These are phyloP conservation scores for Botrytis squamosa DNA, from an alignment of 2,329 filamentous ascomycete genomes.

Conservation along the genomic window DNA sequence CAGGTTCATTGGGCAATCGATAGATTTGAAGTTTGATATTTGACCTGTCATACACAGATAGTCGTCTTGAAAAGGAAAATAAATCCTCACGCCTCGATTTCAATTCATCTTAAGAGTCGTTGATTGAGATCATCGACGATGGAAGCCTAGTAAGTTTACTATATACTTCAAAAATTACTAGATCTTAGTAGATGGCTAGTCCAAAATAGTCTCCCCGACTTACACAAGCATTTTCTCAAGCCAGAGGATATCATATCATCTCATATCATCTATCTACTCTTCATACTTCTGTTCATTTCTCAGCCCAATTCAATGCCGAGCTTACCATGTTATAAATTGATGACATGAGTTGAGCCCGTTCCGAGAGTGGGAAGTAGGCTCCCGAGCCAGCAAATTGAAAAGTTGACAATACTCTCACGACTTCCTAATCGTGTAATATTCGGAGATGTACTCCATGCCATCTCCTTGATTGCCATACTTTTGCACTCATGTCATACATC, in stretches of 20 bases:
- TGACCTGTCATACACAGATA: neutral
- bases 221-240: neutral
- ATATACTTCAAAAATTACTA: neutral
- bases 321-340: neutral
- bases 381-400: neutral
- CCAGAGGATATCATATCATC: no score
- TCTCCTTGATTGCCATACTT: neutral
- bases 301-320: neutral
- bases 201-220: neutral
- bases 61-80: neutral
- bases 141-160: neutral
- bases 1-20: neutral
- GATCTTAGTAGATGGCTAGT: neutral
- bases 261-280: no score
- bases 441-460: neutral
- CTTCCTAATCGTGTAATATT: neutral
- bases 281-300: no score
- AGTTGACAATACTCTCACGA: neutral
- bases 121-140: neutral
- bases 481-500: neutral
- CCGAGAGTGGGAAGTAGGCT: neutral
- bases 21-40: neutral
- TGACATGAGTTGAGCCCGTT: neutral
- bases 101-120: neutral
- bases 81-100: neutral